Percentiles rank a stretch among this genome's conserved stretches.
Conservation (phyloP, 2,329 filamentous ascomycete species). For the Diaporthe citri region DNA sequence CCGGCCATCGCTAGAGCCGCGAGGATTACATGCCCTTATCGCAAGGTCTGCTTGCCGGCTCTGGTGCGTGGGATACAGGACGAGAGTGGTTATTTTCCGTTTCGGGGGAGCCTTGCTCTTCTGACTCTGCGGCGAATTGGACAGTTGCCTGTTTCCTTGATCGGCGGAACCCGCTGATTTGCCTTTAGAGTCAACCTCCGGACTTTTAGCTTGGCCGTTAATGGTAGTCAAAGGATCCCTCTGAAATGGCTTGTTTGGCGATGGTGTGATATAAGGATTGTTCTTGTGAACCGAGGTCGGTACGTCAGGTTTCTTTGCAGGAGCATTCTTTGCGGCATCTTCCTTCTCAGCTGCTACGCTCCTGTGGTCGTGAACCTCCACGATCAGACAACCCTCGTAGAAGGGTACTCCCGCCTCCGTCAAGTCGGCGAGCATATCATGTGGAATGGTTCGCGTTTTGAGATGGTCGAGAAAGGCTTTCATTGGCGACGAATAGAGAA, state of each 20-base stretch:
- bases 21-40: slow-evolving; percentile 80
- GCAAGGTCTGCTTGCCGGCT: slow-evolving; percentile 81
- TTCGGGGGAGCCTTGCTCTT: slow-evolving; percentile 64
- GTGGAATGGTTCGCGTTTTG: slow-evolving; percentile 81
- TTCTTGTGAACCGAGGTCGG: slow-evolving; percentile 93
- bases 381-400: slow-evolving; percentile 95
- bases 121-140: slow-evolving; percentile 61
- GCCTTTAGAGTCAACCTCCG: slow-evolving; percentile 53
- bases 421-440: slow-evolving; percentile 88
- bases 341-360: slow-evolving; percentile 73
- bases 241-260: slow-evolving; percentile 83
- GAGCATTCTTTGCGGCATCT: slow-evolving; percentile 64
- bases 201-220: slow-evolving; percentile 43
- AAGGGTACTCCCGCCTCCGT: slow-evolving; percentile 79
- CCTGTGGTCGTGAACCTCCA: slow-evolving; percentile 92
- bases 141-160: slow-evolving; percentile 70
- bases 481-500: slow-evolving; percentile 94
- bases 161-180: slow-evolving; percentile 59
- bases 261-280: slow-evolving; percentile 90
- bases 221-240: slow-evolving; percentile 57
- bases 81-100: slow-evolving; percentile 79
- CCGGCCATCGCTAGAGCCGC: slow-evolving; percentile 54
- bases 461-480: slow-evolving; percentile 83
- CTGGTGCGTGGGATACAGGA: slow-evolving; percentile 86
- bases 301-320: slow-evolving; percentile 68